Base-by-base conservation (phyloP, 768 basidiomycete genomes). In the Termitomyces sp. region DNA sequence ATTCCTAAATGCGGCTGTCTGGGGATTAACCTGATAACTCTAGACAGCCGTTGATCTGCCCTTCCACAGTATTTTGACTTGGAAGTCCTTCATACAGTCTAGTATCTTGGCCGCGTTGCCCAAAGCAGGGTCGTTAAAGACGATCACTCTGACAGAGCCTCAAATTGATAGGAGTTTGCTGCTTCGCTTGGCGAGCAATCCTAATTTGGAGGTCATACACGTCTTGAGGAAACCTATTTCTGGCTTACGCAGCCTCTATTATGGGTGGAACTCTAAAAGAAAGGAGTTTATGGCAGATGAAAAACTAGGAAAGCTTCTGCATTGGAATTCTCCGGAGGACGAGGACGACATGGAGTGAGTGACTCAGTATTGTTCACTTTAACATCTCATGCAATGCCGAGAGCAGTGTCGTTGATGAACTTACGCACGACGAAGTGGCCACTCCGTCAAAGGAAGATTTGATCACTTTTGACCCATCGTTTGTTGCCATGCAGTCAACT, bases 401-500 rank as follows among this genome's bases (percentile, higher is more conserved):
- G 3, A 42, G 30, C 9, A 37, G 40, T 5, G n/a, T 42, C n/a
- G 12, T 1, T 12, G 39, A 32, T 32, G 36, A 51, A 30, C 27
- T 30, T 16, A 27, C 1, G 16, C 13, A 16, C 12, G 10, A 42
- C 37, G 13, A 32, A 8, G 20, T 32, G 10, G 14, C 2, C 9
- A 12, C 16, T 12, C 3, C 6, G 4, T 26, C 33, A 26, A 30
- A 30, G 30, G 32, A 53, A 22, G n/a, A 40, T 16, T 8, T 36
- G 26, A 30, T 26, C 20, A 40, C 33, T 24, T 53, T 53, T 18
- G 50, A 52, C 16, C 16, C 57, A 3, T 37, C 26, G 12, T 58
- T 58, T 26, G 45, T 58, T n/a, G 57, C 57, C 14, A 47, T 58
- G 36, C 42, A 45, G 45, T 58, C 51, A 34, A 22, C 30, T 30